phyloP scores from a whole-genome alignment of 78 protist genomes.

The Thecamonas trahens region DNA sequence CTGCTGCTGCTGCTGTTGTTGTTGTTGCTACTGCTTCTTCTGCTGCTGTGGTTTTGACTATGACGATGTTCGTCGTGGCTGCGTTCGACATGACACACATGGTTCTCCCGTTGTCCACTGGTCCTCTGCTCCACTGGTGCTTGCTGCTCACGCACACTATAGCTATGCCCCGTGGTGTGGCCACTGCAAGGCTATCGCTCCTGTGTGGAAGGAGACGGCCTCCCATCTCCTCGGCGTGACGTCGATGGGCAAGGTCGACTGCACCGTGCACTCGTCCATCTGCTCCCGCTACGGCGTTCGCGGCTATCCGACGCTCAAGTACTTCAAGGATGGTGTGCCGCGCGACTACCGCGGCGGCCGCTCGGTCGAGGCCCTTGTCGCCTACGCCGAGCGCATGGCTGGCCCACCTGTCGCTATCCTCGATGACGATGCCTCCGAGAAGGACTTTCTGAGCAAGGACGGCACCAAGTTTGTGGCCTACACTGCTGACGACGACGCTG shows the following conservation, averaged over 20 bases:
- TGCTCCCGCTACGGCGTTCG: neutral
- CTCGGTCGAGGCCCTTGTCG: neutral
- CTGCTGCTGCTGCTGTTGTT: too few relatives aligned
- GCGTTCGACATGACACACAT: neutral
- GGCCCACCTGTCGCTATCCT: neutral
- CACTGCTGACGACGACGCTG: too few relatives aligned
- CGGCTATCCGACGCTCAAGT: slow-evolving; percentile 6
- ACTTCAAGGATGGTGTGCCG: neutral
- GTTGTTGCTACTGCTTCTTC: too few relatives aligned
- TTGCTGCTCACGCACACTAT: neutral
- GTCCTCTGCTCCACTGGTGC: neutral
- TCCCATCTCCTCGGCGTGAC: neutral
- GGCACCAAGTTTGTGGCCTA: too few relatives aligned
- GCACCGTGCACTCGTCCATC: neutral
- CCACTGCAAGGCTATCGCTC: slow-evolving; percentile 34
- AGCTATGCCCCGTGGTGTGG: slow-evolving; percentile 54
- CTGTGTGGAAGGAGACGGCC: slow-evolving; percentile 30
- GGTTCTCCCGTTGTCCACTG: too few relatives aligned
- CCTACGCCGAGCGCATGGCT: neutral
- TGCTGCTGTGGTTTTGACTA: too few relatives aligned
- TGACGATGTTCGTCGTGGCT: neutral
- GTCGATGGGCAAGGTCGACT: neutral
- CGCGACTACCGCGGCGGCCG: neutral
- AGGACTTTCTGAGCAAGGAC: too few relatives aligned
- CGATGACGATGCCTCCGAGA: too few relatives aligned